Conservation (phyloP, 192 early-diverging fungal species). For the Backusella mclennaniae region DNA sequence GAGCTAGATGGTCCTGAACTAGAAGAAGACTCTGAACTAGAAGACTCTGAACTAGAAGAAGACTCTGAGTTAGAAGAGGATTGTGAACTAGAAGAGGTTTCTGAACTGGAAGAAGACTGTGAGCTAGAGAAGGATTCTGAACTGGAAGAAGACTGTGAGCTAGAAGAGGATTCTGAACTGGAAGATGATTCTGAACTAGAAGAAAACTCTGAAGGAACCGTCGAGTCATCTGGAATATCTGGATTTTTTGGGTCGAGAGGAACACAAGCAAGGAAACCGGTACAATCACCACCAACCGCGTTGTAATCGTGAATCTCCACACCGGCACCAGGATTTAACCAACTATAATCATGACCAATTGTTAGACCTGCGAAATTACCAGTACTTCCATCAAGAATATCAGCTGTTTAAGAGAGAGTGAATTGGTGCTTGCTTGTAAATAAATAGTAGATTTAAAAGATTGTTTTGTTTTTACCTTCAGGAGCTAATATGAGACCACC, state of each 20-base stretch:
- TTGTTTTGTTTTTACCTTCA: background rate
- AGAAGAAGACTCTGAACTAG: too few relatives aligned
- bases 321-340: background rate
- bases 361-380: background rate
- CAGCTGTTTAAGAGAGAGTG: background rate
- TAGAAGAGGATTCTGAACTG: too few relatives aligned
- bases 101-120: too few relatives aligned
- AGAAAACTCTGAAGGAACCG: background rate
- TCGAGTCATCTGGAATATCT: background rate
- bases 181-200: too few relatives aligned
- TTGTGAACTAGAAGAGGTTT: too few relatives aligned
- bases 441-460: background rate
- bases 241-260: background rate
- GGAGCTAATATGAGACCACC: background rate
- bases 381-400: background rate
- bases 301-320: background rate
- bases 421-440: background rate
- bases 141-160: too few relatives aligned
- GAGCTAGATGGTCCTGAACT: too few relatives aligned
- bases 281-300: background rate
- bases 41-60: too few relatives aligned
- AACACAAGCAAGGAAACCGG: background rate
- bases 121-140: too few relatives aligned
- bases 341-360: background rate
- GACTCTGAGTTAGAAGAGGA: too few relatives aligned